A percentile compares a stretch with the other conserved stretches of the same genome.
phyloP scores from a whole-genome alignment of 2,329 filamentous ascomycete species.

The Alternaria atra region DNA sequence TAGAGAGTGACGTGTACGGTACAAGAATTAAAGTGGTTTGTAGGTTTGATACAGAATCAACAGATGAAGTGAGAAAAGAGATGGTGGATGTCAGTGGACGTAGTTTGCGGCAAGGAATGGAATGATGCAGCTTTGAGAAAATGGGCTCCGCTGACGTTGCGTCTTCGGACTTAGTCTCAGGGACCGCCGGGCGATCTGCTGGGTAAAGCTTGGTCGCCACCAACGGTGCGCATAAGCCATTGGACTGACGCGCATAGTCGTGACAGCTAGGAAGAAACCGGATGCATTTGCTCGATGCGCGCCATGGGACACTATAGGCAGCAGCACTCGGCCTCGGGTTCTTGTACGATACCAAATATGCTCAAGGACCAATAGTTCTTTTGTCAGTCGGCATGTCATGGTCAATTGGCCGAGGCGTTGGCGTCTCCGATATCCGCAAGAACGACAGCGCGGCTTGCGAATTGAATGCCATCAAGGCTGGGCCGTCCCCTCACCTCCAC shows the following conservation, averaged over 20 bases:
- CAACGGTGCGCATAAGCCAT: constrained; percentile 12
- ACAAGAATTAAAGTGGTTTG: constrained; percentile 13
- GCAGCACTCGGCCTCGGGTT: background rate
- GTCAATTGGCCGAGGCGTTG: constrained; percentile 14
- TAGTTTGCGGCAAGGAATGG: constrained; percentile 17
- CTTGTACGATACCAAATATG: background rate
- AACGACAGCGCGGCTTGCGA: constrained; percentile 12
- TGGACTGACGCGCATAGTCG: constrained; percentile 4
- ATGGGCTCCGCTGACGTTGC: constrained; percentile 19
- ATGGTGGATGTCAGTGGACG: constrained; percentile 9
- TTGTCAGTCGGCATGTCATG: background rate
- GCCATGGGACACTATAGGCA: constrained; percentile 4
- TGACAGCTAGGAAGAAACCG: constrained; percentile 18
- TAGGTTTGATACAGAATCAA: constrained; percentile 8
- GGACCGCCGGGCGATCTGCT: constrained; percentile 23
- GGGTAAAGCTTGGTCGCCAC: constrained; percentile 28
- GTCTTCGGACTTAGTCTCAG: constrained; percentile 15
- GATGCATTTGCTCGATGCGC: background rate
- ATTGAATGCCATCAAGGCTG: constrained; percentile 7
- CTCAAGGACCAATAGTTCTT: background rate
- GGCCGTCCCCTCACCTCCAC: constrained; percentile 15
- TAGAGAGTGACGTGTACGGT: constrained; percentile 22
- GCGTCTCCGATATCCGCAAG: constrained; percentile 17
- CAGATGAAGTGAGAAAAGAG: constrained; percentile 17
- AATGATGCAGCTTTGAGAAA: constrained; percentile 25